phyloP scores from a whole-genome alignment of 331 rosid species.

The Cucumis variabilis region DNA sequence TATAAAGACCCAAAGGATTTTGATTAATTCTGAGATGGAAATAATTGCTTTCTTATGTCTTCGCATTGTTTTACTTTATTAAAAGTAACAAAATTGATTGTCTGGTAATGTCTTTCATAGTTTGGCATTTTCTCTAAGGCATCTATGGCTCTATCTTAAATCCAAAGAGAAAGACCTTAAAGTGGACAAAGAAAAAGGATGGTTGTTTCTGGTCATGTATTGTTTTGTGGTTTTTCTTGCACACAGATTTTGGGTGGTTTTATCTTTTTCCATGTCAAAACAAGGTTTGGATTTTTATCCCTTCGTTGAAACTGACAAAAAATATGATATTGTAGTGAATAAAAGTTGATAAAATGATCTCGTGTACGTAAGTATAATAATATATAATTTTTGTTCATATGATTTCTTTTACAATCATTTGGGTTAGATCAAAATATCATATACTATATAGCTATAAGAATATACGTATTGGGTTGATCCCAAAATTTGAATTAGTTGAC shows the following conservation, averaged over 20 bases:
- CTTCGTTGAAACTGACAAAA: not conserved
- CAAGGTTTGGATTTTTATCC: not conserved
- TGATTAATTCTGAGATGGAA: not conserved
- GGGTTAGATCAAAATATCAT: too few relatives aligned
- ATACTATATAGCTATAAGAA: too few relatives aligned
- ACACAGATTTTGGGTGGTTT: conserved; percentile 4
- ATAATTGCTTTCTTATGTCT: not conserved
- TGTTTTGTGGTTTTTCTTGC: conserved; percentile 12
- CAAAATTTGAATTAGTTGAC: too few relatives aligned
- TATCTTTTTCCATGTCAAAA: not conserved
- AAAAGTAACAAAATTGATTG: conserved; percentile 2
- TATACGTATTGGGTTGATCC: too few relatives aligned
- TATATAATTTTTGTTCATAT: too few relatives aligned
- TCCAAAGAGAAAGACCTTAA: not conserved
- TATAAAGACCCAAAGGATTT: not conserved
- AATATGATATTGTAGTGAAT: not conserved
- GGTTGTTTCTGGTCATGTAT: not conserved
- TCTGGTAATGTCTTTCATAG: not conserved
- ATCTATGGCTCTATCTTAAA: not conserved
- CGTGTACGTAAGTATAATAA: not conserved
- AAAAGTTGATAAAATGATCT: not conserved
- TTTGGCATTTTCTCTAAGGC: not conserved
- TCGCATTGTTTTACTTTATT: not conserved
- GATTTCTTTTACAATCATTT: too few relatives aligned
- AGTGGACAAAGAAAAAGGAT: not conserved